Evolutionary conservation across 2,329 filamentous ascomycete species (phyloP), one percentile per base, ranked within the genome.

Genomic region (Cytospora leucostoma): DNA sequence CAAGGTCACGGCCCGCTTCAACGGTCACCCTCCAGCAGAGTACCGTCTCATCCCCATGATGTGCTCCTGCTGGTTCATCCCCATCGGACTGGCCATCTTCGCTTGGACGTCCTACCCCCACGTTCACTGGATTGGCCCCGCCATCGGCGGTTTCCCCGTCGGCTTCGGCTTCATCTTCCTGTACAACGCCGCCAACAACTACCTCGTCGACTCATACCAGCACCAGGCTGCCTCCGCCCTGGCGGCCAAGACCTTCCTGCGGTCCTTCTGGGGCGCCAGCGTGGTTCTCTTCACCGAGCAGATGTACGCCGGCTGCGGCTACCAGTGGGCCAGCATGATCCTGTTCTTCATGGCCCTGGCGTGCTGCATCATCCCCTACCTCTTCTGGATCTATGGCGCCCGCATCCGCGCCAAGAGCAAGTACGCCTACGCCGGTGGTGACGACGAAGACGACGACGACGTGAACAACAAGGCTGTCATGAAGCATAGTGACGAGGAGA

Each of bases 131-230:
- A 81, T 86, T 13, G 91, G 90, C 0, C 91, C 91, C 0, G 82
- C 83, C 10, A 80, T 93, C 65, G 90, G 88, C 59, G 90, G 90
- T 38, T 83, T 87, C 72, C 84, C 86, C 13, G 86, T 93, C 59
- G 90, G 90, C 12, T 92, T 93, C 70, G 90, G 90, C 64, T 92
- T 93, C 78, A 92, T 93, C 75, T 92, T 93, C 79, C 79, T 93
- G 32, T 93, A 93, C 80, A 93, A 93, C 78, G 82, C 88, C 11
- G 87, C 88, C 70, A 91, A 90, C 75, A 90, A 90, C 78, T 91
- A 91, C 76, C 82, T 90, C 34, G 83, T 86, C 72, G 83, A 86
- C 73, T 82, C 82, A 17, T 86, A 85, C 76, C 82, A 85, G 75
- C 82, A 85, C 76, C 90, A 93, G 75, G 92, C 92, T 1, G 91